Conservation (phyloP, 495 filamentous ascomycete genomes). For the Darksidea phi region DNA sequence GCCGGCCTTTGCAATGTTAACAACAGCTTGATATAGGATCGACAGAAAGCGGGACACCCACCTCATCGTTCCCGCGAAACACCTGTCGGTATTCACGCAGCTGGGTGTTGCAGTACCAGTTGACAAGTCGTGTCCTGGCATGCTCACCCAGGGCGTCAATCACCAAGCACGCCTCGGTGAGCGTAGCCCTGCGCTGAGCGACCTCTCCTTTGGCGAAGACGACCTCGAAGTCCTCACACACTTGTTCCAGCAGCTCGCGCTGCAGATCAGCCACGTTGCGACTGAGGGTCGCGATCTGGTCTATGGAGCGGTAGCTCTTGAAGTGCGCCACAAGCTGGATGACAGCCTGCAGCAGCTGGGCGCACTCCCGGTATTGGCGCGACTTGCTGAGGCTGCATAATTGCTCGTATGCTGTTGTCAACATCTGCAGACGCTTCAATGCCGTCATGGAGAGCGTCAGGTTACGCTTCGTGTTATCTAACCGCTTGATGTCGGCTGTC, state of each 20-base stretch:
- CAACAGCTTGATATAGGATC: conserved; percentile 3
- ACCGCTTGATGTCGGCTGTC: conserved; percentile 98
- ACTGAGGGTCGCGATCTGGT: conserved; percentile 93
- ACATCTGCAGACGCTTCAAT: conserved; percentile 94
- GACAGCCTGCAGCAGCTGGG: conserved; percentile 90
- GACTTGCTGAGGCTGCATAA: conserved; percentile 78
- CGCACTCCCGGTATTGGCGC: conserved; percentile 93
- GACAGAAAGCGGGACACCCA: conserved; percentile 19
- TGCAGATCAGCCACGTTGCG: conserved; percentile 93
- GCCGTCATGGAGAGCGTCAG: conserved; percentile 97
- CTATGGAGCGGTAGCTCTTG: conserved; percentile 95
- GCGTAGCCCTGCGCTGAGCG: conserved; percentile 61
- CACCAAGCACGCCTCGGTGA: conserved; percentile 85
- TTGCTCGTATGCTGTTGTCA: conserved; percentile 97
- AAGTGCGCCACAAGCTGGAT: conserved; percentile 98
- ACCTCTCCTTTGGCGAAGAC: conserved; percentile 90
- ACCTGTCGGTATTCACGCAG: conserved; percentile 93
- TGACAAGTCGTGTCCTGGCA: conserved; percentile 77
- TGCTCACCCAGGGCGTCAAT: conserved; percentile 94
- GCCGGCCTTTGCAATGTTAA: conserved; percentile 57
- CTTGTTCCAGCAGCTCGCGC: conserved; percentile 88
- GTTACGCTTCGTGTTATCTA: conserved; percentile 95
- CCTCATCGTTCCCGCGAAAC: conserved; percentile 91
- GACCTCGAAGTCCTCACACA: conserved; percentile 97
- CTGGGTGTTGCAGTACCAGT: conserved; percentile 98